Evolutionary conservation across 2,329 filamentous ascomycete species (phyloP).

Genomic region (Leptographium flavum): DNA sequence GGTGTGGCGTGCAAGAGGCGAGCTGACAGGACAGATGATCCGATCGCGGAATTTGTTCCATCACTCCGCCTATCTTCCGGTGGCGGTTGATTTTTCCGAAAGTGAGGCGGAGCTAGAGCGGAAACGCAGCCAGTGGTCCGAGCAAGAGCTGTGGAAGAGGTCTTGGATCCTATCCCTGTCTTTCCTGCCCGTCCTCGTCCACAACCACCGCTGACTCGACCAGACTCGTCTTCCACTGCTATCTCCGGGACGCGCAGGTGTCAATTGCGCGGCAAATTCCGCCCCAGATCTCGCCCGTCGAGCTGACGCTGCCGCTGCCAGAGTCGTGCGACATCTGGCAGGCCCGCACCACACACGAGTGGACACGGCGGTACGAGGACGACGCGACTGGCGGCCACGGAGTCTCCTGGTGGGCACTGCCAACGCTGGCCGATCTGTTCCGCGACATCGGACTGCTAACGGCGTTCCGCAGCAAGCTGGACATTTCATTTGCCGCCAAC

Average conservation of each 20-base stretch:
- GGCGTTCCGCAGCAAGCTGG: constrained; percentile 33
- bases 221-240: constrained; percentile 48
- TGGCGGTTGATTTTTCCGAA: constrained; percentile 38
- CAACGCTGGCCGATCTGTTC: constrained; percentile 40
- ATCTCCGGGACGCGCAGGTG: constrained; percentile 50
- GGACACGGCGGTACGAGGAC: constrained; percentile 45
- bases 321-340: constrained; percentile 49
- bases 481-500: constrained; percentile 40
- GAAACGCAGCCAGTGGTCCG: constrained; percentile 53
- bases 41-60: constrained; percentile 44
- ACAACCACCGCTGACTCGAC: background rate
- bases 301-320: constrained; percentile 52
- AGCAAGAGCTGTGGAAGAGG: constrained; percentile 53
- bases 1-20: background rate
- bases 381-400: background rate
- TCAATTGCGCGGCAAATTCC: constrained; percentile 53
- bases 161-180: too few relatives aligned
- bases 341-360: constrained; percentile 45
- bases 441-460: constrained; percentile 39
- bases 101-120: constrained; percentile 39
- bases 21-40: constrained; percentile 28
- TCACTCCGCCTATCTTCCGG: constrained; percentile 34
- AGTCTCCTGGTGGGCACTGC: constrained; percentile 19
- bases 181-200: background rate
- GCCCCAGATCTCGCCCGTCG: constrained; percentile 53